Conservation (phyloP, 805 yeast species). For the Yarrowia sp. region DNA sequence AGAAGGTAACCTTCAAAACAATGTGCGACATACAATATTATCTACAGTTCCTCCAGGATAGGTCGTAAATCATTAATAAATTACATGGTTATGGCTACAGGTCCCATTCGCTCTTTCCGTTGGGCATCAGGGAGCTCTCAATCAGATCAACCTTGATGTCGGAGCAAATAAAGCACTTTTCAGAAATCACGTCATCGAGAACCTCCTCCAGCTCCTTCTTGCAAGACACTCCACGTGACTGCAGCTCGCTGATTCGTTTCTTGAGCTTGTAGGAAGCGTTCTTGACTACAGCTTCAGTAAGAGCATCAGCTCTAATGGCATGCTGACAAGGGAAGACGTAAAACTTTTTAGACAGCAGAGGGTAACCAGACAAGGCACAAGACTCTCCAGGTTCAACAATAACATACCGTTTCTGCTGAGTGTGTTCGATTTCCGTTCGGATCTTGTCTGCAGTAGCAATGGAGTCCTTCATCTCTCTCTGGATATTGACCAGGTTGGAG, state of each 20-base stretch:
- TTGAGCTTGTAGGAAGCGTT: slow-evolving; percentile 68
- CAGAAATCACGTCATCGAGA: slow-evolving; percentile 54
- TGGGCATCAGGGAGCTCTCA: slow-evolving; percentile 55
- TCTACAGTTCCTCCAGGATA: not conserved
- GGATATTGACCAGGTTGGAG: slow-evolving; percentile 46
- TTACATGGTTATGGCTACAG: not conserved
- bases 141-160: slow-evolving; percentile 69
- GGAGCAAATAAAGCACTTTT: slow-evolving; percentile 77
- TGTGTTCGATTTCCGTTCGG: slow-evolving; percentile 50
- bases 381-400: slow-evolving; percentile 80
- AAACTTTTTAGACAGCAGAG: slow-evolving; percentile 70
- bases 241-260: slow-evolving; percentile 57
- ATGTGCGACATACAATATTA: not conserved
- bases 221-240: slow-evolving; percentile 36
- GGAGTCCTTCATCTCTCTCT: slow-evolving; percentile 74
- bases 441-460: slow-evolving; percentile 58
- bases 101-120: slow-evolving; percentile 19
- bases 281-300: slow-evolving; percentile 57
- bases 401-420: slow-evolving; percentile 49
- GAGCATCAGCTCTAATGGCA: slow-evolving; percentile 84
- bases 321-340: slow-evolving; percentile 87
- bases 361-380: slow-evolving; percentile 67
- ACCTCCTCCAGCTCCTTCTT: slow-evolving; percentile 29
- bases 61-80: slow-evolving; percentile 23
- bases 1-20: no score